Conservation (phyloP, 371 early-diverging fungal species). For the Fennellomyces sp. region DNA sequence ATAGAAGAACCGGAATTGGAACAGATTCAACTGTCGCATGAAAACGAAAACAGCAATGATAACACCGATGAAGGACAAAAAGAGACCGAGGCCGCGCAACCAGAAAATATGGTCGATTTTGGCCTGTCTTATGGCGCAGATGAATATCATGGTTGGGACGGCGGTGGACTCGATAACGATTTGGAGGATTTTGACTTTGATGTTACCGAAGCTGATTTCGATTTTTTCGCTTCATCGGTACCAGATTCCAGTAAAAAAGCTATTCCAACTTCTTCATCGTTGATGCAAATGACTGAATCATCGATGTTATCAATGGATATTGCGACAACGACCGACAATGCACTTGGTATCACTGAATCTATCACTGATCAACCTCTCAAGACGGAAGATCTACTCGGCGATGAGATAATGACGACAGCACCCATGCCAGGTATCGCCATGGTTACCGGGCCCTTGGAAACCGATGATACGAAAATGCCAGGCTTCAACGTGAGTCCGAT, state of each 20-base stretch:
- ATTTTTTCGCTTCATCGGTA: constrained; percentile 35
- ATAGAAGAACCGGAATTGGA: neutral
- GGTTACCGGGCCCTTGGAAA: too few relatives aligned
- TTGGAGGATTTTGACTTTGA: constrained; percentile 45
- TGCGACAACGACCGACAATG: neutral
- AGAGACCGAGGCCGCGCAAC: neutral
- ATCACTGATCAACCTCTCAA: too few relatives aligned
- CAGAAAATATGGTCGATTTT: constrained; percentile 1
- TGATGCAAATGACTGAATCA: neutral
- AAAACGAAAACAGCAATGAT: neutral
- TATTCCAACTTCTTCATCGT: neutral
- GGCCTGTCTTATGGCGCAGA: neutral
- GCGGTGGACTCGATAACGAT: constrained; percentile 32
- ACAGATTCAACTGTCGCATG: neutral
- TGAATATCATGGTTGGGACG: constrained; percentile 24
- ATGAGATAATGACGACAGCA: too few relatives aligned
- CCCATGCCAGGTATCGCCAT: too few relatives aligned
- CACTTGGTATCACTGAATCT: too few relatives aligned
- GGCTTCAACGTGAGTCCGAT: neutral
- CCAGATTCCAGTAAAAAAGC: neutral
- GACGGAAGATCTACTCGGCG: too few relatives aligned
- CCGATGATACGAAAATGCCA: neutral
- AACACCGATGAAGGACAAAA: neutral
- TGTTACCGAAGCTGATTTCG: constrained; percentile 53
- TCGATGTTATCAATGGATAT: neutral